Evolutionary conservation across 2,329 filamentous ascomycete species (phyloP).

Genomic region (Thelonectria rubi): DNA sequence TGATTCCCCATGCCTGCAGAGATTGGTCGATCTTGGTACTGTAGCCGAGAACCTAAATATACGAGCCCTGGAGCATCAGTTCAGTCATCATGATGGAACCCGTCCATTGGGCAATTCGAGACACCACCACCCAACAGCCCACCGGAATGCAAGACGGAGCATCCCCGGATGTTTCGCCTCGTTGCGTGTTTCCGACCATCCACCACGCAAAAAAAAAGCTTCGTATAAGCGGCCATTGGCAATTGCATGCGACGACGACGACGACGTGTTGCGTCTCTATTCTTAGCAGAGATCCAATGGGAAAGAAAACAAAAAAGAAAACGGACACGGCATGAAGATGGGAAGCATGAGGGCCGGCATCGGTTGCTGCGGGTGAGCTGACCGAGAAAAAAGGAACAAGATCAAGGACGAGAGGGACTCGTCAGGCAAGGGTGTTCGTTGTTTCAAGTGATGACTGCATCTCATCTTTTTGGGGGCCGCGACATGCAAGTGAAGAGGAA

Average conservation of each 20-base stretch:
- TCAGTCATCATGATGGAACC: no score
- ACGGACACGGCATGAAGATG: constrained; percentile 12
- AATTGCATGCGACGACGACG: no score
- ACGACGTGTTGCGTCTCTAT: constrained; percentile 24
- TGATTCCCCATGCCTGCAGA: no score
- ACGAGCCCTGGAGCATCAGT: no score
- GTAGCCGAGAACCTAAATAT: no score
- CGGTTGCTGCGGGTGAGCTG: constrained; percentile 29
- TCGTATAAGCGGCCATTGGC: no score
- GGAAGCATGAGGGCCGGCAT: constrained; percentile 15
- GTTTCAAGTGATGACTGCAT: constrained; percentile 7
- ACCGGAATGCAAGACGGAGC: no score
- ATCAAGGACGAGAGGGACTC: constrained; percentile 8
- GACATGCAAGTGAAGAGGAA: not conserved
- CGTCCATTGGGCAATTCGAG: no score
- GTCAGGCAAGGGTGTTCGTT: not conserved
- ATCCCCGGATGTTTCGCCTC: not conserved
- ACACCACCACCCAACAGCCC: no score
- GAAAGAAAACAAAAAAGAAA: no score
- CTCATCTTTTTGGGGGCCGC: not conserved
- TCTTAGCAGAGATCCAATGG: constrained; percentile 36
- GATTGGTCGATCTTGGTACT: no score
- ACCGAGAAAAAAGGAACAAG: constrained; percentile 1
- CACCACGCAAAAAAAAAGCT: no score
- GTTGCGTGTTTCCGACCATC: not conserved